Base-by-base conservation (phyloP, 169 alveolate species). In the Perkinsus chesapeaki region DNA sequence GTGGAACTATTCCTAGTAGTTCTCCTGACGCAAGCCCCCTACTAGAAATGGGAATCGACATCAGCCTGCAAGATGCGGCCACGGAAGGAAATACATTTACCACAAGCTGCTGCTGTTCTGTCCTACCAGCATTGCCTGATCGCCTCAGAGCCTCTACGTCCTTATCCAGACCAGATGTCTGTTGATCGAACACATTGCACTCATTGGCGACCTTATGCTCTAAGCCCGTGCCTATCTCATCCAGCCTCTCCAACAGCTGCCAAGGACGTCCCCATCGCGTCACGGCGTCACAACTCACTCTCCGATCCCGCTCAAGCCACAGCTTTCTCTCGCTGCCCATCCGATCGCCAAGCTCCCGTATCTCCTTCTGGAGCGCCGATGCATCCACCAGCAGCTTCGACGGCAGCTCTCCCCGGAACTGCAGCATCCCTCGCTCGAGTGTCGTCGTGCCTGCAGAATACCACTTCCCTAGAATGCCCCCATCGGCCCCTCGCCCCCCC, bases 371-470 rank as follows among this genome's bases (percentile, higher is more conserved):
- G 39, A 73, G 39, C 3, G 47, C 91, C 39, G 91, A 38, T 34
- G 82, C 82, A 60, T 60, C 39, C 91, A 91, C 72, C 92, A 39
- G 39, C 73, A 91, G 72, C 92, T 91, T 91, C 48, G 73, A 39
- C 20, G 92, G 92, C 3, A 91, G 92, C 72, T 91, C 92, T 19
- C 92, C 92, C 10, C 92, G 92, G 37, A 91, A 38, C 37, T 91
- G 92, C 92, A 91, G 36, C 73, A 91, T 91, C 39, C 73, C 92
- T 19, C 92, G n/a, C 92, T 91, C 92, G 73, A 91, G 92, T 3
- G 92, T 91, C 38, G 82, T 60, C 12, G 82, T 60, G 27, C 82
- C 82, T 60, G 27, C 82, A n/a, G n/a, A n/a, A n/a, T n/a, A 27
- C 12, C 31, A 23, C 82, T 19, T 19, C 19, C 72, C 19, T 10